Conservation (phyloP, 345 rosid genomes). For the Orychophragmus violaceus region DNA sequence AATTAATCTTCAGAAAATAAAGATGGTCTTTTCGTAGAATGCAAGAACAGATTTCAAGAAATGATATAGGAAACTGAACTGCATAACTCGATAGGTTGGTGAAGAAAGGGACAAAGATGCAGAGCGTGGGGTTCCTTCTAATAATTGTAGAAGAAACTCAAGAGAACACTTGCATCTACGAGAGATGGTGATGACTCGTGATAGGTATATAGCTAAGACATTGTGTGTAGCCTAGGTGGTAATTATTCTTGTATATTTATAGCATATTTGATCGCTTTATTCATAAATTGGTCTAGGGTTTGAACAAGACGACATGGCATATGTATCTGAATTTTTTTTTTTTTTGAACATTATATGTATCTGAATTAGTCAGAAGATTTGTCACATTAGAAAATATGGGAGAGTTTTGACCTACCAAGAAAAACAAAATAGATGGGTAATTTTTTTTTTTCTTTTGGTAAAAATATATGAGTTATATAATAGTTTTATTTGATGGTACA, state of each 20-base stretch:
- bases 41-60: constrained; percentile 23
- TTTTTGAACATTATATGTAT: too few relatives aligned
- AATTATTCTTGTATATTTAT: constrained; percentile 2
- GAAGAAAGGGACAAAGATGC: constrained; percentile 27
- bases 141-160: constrained; percentile 28
- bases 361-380: background rate
- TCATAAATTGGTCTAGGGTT: background rate
- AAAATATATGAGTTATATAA: background rate
- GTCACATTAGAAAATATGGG: background rate
- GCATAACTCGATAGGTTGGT: constrained; percentile 9
- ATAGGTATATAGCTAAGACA: background rate
- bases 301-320: constrained; percentile 1
- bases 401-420: background rate
- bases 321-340: background rate
- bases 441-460: background rate
- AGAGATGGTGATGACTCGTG: constrained; percentile 21
- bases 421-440: constrained; percentile 7
- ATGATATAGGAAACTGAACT: constrained; percentile 12
- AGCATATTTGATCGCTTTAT: constrained; percentile 4
- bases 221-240: constrained; percentile 21
- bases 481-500: background rate
- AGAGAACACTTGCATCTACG: constrained; percentile 11
- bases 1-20: background rate
- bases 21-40: constrained; percentile 11
- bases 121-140: constrained; percentile 33